Percentiles rank a stretch among this genome's conserved stretches.
Evolutionary conservation across 2,329 filamentous ascomycete genomes (phyloP).

Genomic region (Sporothrix humicola): DNA sequence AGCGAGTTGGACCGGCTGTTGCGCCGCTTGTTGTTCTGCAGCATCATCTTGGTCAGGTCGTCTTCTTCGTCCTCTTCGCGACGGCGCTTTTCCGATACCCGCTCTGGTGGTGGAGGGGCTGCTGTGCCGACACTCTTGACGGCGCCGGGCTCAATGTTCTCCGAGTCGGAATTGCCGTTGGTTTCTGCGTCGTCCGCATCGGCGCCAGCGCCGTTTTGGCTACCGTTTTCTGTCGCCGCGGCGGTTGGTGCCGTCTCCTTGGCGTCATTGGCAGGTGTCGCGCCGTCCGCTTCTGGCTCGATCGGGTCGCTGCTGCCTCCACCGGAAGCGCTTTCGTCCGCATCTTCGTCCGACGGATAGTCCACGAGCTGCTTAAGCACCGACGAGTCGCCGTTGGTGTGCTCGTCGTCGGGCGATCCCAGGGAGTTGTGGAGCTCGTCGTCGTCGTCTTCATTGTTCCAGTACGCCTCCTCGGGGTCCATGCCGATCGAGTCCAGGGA

Average conservation of each 20-base stretch:
- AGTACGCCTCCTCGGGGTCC: slow-evolving; percentile 88
- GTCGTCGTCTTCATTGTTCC: slow-evolving; percentile 86
- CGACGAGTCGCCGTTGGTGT: slow-evolving; percentile 67
- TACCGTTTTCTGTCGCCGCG: slow-evolving; percentile 12
- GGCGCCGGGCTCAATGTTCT: slow-evolving; percentile 4
- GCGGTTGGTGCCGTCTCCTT: slow-evolving; percentile 1
- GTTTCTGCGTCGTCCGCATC: background rate
- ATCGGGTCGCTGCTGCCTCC: slow-evolving; percentile 18
- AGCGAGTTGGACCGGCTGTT: slow-evolving; percentile 57
- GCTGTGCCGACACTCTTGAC: slow-evolving; percentile 37
- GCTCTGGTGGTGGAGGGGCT: slow-evolving; percentile 64
- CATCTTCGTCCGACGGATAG: slow-evolving; percentile 84
- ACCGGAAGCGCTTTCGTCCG: slow-evolving; percentile 26
- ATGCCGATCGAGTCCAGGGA: slow-evolving; percentile 50
- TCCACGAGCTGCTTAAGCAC: slow-evolving; percentile 79
- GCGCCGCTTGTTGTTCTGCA: slow-evolving; percentile 63
- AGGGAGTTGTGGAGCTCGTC: slow-evolving; percentile 38
- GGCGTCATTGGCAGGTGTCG: background rate
- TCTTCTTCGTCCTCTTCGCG: slow-evolving; percentile 95
- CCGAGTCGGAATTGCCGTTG: background rate
- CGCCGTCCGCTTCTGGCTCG: slow-evolving; percentile 6
- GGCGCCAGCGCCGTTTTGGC: background rate
- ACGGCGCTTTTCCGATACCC: slow-evolving; percentile 84
- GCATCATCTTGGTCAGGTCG: slow-evolving; percentile 81
- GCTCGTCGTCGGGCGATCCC: slow-evolving; percentile 44